phyloP scores from a whole-genome alignment of 192 early-diverging fungal species.

The Mortierella antarctica region DNA sequence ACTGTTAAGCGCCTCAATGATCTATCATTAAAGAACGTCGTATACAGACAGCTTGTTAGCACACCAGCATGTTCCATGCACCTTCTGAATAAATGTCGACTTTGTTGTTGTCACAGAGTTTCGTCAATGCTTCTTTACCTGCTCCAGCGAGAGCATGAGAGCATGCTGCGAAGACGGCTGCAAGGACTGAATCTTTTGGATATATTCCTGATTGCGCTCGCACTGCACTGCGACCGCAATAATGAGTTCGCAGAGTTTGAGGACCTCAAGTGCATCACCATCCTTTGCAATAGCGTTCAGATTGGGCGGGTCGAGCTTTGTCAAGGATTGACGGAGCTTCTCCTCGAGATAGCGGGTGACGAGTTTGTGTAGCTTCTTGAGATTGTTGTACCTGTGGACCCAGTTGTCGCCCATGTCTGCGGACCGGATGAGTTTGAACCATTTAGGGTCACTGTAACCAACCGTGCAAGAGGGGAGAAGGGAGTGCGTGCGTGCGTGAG shows the following conservation, averaged over 20 bases:
- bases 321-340: conserved; percentile 75
- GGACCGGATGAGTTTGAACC: conserved; percentile 86
- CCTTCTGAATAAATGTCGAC: too few species aligned
- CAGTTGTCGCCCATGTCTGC: conserved; percentile 90
- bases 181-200: conserved; percentile 86
- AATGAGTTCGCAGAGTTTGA: conserved; percentile 86
- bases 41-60: background rate
- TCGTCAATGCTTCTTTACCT: conserved; percentile 55
- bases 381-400: conserved; percentile 93
- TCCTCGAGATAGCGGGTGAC: conserved; percentile 90
- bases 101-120: background rate
- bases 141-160: conserved; percentile 93
- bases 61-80: background rate
- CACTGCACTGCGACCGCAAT: conserved; percentile 90
- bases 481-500: background rate
- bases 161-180: conserved; percentile 78
- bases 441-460: conserved; percentile 79
- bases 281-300: conserved; percentile 89
- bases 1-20: conserved; percentile 40
- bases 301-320: conserved; percentile 74
- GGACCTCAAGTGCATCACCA: conserved; percentile 71
- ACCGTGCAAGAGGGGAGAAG: background rate
- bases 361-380: conserved; percentile 91
- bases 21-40: conserved; percentile 6
- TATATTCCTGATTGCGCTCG: conserved; percentile 84